Evolutionary conservation across 768 basidiomycete genomes (phyloP), one percentile per base, ranked within the genome.

Genomic region (Scleroderma bovista): DNA sequence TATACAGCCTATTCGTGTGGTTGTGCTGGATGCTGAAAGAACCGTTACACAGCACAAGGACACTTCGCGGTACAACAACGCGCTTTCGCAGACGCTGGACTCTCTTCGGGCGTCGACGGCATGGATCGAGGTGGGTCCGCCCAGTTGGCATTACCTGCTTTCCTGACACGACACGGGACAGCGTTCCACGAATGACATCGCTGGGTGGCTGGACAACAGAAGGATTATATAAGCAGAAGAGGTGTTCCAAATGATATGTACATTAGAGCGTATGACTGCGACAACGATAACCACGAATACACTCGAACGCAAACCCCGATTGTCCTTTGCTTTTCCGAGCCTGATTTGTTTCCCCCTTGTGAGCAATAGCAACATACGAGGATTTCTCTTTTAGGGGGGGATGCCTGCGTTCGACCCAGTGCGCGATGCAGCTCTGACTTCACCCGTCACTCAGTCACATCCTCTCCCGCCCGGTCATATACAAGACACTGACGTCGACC

Each of bases 361-460:
- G 23, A 29, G 20, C 12, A 32, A 16, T 23, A 33, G 44, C 19
- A 29, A 47, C 6, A 39, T 24, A 19, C 37, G 38, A 45, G 44
- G 40, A 41, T 24, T 40, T 39, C 9, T 29, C 9, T 5, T 31
- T 31, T 26, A 24, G 51, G 39, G 23, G 41, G 23, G 24, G 24
- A 67, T 67, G 65, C 65, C 65, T 46, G 65, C 87, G 58, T 88
- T 89, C 75, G 88, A 90, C 76, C 87, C 88, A 60, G 87, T 91
- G 54, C 79, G 88, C 66, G 88, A 90, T 76, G 88, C 88, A 54
- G 85, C 88, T 60, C 78, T 86, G 59, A 87, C 87, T 69, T 86
- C 85, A 38, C 87, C 87, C 26, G 66, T 81, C 59, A 73, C 76
- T 36, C 73, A 74, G 56, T 62, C 75, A 44, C 69, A 69, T 59